Conservation (phyloP, 257 asterid genomes). For the Lithospermum erythrorhizon region DNA sequence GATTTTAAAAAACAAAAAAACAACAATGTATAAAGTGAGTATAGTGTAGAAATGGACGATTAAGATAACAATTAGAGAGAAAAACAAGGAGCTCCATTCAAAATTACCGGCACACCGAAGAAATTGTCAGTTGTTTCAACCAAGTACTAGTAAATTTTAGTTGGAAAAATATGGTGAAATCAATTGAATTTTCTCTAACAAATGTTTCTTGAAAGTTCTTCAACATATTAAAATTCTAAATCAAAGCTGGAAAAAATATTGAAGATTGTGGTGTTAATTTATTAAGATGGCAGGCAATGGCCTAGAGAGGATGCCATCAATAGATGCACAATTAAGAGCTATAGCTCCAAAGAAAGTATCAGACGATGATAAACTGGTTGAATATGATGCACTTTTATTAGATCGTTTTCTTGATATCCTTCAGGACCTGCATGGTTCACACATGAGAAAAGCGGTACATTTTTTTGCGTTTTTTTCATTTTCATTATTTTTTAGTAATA, state of each 20-base stretch:
- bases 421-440: conserved; percentile 88
- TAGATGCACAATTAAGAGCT: conserved; percentile 88
- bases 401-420: conserved; percentile 94
- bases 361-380: conserved; percentile 93
- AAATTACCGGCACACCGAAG: too few species aligned
- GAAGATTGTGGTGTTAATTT: conserved; percentile 1
- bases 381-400: conserved; percentile 83
- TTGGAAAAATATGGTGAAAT: conserved; percentile 8
- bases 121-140: too few species aligned
- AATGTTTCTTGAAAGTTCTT: neutral
- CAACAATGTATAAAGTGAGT: too few species aligned
- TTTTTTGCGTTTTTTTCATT: conserved; percentile 6
- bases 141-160: conserved; percentile 31
- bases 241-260: neutral
- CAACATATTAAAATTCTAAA: too few species aligned
- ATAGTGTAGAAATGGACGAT: too few species aligned
- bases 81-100: too few species aligned
- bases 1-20: too few species aligned
- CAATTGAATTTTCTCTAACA: conserved; percentile 29
- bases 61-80: too few species aligned
- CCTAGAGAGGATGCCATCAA: conserved; percentile 78
- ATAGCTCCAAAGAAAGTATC: conserved; percentile 88
- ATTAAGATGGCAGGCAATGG: conserved; percentile 21
- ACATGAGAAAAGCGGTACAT: conserved; percentile 73
- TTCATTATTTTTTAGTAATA: neutral